Conservation (phyloP, 176 grass and related monocot genomes). For the Musa itinerans region DNA sequence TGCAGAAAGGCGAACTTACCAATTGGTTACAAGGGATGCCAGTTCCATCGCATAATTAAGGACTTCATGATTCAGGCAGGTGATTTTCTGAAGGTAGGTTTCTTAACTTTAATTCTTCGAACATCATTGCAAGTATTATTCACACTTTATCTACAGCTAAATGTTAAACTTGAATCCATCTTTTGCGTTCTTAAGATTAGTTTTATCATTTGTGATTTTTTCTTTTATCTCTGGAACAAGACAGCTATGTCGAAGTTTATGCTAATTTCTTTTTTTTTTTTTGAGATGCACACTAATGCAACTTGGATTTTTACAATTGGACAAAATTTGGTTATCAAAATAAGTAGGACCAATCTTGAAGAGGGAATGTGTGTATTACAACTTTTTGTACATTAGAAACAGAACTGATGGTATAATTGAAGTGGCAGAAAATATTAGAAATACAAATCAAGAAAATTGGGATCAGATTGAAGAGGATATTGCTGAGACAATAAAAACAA, state of each 20-base stretch:
- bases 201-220: background rate
- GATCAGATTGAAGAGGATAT: too few relatives aligned
- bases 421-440: too few relatives aligned
- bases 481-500: too few relatives aligned
- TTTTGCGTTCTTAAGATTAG: background rate
- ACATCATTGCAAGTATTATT: background rate
- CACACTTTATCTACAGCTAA: background rate
- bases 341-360: too few relatives aligned
- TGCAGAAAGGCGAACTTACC: slow-evolving; percentile 59
- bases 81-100: slow-evolving; percentile 89
- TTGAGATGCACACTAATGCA: background rate
- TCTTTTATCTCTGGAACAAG: background rate
- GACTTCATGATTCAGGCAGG: slow-evolving; percentile 99
- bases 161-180: background rate
- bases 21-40: slow-evolving; percentile 77
- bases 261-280: background rate
- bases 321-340: too few relatives aligned
- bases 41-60: slow-evolving; percentile 97
- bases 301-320: too few relatives aligned
- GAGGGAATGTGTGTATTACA: too few relatives aligned
- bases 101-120: background rate
- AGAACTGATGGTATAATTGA: too few relatives aligned
- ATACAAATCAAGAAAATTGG: too few relatives aligned
- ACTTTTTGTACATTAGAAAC: too few relatives aligned
- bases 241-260: background rate